Conservation (phyloP, 192 early-diverging fungal genomes). For the Mortierella antarctica region DNA sequence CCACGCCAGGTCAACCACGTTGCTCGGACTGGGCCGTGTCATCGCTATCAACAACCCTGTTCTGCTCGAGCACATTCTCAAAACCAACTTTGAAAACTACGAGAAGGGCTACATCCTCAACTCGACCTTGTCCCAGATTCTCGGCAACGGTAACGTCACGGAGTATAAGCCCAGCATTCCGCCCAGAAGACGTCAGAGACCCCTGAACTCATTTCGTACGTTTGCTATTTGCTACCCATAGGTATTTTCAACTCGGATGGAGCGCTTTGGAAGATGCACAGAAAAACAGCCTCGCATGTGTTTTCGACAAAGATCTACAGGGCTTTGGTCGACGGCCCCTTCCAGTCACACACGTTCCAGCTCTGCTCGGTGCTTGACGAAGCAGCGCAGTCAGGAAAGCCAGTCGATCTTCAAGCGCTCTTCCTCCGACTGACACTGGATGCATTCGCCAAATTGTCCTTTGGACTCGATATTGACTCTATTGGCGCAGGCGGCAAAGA, state of each 20-base stretch:
- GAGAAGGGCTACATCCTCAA: conserved; percentile 37
- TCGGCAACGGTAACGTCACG: conserved; percentile 44
- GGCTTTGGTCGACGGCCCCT: conserved; percentile 37
- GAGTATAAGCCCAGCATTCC: no score
- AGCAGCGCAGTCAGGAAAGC: conserved; percentile 17
- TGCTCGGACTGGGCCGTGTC: conserved; percentile 44
- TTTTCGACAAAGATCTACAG: conserved; percentile 52
- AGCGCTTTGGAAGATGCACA: conserved; percentile 42
- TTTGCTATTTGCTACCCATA: conserved; percentile 4
- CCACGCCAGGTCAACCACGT: conserved; percentile 41
- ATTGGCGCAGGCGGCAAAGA: conserved; percentile 47
- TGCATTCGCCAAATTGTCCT: conserved; percentile 54
- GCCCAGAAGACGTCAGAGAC: no score
- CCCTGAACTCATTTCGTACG: not conserved
- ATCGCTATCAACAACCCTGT: conserved; percentile 46
- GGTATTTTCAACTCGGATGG: conserved; percentile 54
- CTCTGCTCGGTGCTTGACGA: conserved; percentile 30
- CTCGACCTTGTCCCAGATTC: conserved; percentile 24
- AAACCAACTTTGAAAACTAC: conserved; percentile 56
- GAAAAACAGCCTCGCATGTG: conserved; percentile 47
- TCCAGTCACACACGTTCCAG: conserved; percentile 26
- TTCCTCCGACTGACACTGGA: conserved; percentile 61
- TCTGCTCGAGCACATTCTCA: conserved; percentile 47
- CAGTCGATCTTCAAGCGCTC: conserved; percentile 57
- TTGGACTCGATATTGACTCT: conserved; percentile 61